A percentile compares a stretch with the other conserved stretches of the same genome.
These are phyloP conservation scores for Fraxinus latifolia DNA, from an alignment of 305 asterid genomes.

Conservation along the genomic window DNA sequence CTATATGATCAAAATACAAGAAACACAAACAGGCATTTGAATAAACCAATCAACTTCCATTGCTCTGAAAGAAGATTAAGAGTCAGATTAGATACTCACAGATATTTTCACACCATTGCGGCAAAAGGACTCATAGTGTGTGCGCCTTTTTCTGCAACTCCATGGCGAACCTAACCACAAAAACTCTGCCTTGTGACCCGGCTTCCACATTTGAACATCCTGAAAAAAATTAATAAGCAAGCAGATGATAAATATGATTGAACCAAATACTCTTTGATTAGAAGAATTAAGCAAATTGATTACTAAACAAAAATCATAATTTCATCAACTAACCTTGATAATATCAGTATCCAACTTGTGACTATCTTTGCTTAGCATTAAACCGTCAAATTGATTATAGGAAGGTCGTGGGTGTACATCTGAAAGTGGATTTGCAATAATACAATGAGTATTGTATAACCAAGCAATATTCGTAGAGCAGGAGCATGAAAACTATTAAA, in stretches of 20 bases:
- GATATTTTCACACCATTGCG: constrained; percentile 70
- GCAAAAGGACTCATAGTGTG: constrained; percentile 59
- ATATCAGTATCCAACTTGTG: constrained; percentile 26
- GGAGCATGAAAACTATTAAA: background rate
- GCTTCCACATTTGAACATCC: constrained; percentile 31
- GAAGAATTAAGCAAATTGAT: background rate
- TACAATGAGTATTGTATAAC: constrained; percentile 13
- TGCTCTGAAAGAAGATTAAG: background rate
- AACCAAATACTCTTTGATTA: background rate
- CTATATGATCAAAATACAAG: background rate
- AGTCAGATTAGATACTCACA: constrained; percentile 35
- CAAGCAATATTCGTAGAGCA: background rate
- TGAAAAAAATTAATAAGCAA: constrained; percentile 3
- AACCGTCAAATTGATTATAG: constrained; percentile 3
- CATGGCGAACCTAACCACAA: constrained; percentile 68
- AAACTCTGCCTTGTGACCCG: constrained; percentile 32
- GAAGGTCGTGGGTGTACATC: constrained; percentile 22
- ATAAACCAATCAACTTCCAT: background rate
- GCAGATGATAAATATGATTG: background rate
- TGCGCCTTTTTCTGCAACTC: constrained; percentile 59
- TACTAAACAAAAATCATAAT: background rate
- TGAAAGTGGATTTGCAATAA: constrained; percentile 28
- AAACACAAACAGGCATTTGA: background rate
- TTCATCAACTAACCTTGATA: constrained; percentile 41
- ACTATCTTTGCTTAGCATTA: constrained; percentile 25